Conservation (phyloP, 169 alveolate genomes). For the Plasmodium vivax region DNA sequence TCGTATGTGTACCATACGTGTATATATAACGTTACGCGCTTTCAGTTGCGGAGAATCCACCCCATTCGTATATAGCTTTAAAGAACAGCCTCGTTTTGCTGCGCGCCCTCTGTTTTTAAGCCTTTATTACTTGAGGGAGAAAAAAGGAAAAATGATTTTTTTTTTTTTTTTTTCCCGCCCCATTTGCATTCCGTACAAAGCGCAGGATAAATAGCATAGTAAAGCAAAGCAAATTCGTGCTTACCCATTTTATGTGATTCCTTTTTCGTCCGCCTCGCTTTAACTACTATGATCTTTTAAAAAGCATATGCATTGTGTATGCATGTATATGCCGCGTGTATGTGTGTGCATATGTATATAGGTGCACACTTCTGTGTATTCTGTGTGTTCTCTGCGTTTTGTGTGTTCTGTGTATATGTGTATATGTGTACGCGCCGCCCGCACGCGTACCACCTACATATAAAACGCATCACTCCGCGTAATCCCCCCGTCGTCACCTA, state of each 20-base stretch:
- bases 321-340: background rate
- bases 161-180: background rate
- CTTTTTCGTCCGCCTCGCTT: background rate
- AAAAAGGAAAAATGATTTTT: slow-evolving; percentile 1
- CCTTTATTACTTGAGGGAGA: background rate
- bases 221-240: background rate
- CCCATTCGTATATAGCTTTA: slow-evolving; percentile 1
- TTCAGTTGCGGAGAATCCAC: background rate
- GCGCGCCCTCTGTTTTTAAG: background rate
- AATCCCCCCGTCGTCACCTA: background rate
- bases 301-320: background rate
- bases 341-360: background rate
- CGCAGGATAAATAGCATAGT: background rate
- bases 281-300: background rate
- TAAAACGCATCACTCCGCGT: background rate
- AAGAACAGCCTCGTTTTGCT: background rate
- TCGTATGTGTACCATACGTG: background rate
- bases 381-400: too few relatives aligned
- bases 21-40: background rate
- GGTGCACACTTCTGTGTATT: background rate
- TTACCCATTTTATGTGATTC: background rate
- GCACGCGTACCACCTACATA: background rate
- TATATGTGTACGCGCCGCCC: background rate
- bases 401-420: too few relatives aligned
- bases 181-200: background rate